Base-by-base conservation (phyloP, 352 stramenopile genomes). In the Achlya hypogyna region DNA sequence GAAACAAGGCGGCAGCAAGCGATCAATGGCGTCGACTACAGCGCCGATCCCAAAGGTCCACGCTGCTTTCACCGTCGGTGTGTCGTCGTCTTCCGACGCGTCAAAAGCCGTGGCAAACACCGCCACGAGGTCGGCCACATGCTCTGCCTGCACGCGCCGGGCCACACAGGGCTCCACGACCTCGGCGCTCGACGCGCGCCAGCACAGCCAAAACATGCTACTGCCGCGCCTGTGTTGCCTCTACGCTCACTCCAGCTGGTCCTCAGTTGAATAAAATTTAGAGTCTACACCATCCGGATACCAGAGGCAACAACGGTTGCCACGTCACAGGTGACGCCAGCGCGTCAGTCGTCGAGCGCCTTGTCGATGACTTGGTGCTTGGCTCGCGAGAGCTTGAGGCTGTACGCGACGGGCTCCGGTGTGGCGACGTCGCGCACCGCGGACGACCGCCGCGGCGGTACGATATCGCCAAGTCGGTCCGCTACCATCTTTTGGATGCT, bases 401-500 rank as follows among this genome's bases (percentile, higher is more conserved):
- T 56, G 8, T 56, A 56, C 25, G 49, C 49, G 49, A 56, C 25
- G 10, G 49, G 49, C 4, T 16, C 6, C n/a, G 49, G 49, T 16
- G 49, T 56, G 10, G 49, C 31, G 31, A 20, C 10, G 25, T 56
- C 49, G 2, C 31, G 49, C 31, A 56, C 8, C 2, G 1, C 8
- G 25, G 31, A 3, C 31, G 31, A 12, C 8, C 25, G n/a, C 31
- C 18, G 29, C 2, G 12, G 32, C 28, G 32, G 4, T n/a, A 12
- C n/a, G 31, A 22, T 42, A 18, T 60, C 29, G 3, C 25, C 52
- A 27, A 65, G 58, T 32, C 58, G 40, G 4, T 43, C 29, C 2
- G 58, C 58, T 5, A 65, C 45, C 58, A 65, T 65, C 18, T 43
- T 32, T 29, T 65, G 14, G 25, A 65, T 31, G 2, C 14, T 52